Evolutionary conservation across 345 rosid genomes (phyloP).

Genomic region (Gossypium herbaceum): DNA sequence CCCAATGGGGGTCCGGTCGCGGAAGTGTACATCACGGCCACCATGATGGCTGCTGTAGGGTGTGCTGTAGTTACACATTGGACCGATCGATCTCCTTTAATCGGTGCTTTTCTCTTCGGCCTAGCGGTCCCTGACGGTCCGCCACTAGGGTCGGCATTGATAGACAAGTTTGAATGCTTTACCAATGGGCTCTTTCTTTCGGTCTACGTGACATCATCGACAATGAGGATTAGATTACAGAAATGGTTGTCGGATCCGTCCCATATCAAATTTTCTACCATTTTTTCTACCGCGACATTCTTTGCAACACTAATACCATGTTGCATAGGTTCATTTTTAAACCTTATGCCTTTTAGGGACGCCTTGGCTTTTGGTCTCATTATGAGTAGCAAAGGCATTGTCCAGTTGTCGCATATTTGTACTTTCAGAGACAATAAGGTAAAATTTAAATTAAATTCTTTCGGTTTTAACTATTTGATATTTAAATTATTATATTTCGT

Average conservation of each 20-base stretch:
- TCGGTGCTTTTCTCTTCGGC: constrained; percentile 42
- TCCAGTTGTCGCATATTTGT: constrained; percentile 29
- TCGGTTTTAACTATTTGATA: too few relatives aligned
- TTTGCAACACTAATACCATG: constrained; percentile 27
- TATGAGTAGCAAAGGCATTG: constrained; percentile 35
- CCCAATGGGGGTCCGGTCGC: constrained; percentile 35
- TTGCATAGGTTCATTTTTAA: constrained; percentile 34
- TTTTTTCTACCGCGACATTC: constrained; percentile 12
- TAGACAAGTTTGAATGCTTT: constrained; percentile 39
- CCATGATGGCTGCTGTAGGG: constrained; percentile 27
- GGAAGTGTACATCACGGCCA: constrained; percentile 13
- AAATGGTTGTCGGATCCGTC: not conserved
- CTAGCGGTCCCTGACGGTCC: constrained; percentile 49
- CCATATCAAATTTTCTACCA: not conserved
- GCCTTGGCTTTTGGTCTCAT: constrained; percentile 27
- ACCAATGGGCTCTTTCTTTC: constrained; percentile 28
- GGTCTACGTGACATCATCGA: constrained; percentile 22
- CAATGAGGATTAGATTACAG: constrained; percentile 14
- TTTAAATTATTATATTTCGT: too few relatives aligned
- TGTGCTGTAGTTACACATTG: constrained; percentile 22
- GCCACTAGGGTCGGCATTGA: constrained; percentile 41
- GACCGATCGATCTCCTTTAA: constrained; percentile 22
- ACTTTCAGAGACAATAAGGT: constrained; percentile 27
- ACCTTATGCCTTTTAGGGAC: constrained; percentile 40
- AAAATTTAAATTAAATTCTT: not conserved